phyloP scores from a whole-genome alignment of 2,329 filamentous ascomycete genomes.

The Diaporthe citri region DNA sequence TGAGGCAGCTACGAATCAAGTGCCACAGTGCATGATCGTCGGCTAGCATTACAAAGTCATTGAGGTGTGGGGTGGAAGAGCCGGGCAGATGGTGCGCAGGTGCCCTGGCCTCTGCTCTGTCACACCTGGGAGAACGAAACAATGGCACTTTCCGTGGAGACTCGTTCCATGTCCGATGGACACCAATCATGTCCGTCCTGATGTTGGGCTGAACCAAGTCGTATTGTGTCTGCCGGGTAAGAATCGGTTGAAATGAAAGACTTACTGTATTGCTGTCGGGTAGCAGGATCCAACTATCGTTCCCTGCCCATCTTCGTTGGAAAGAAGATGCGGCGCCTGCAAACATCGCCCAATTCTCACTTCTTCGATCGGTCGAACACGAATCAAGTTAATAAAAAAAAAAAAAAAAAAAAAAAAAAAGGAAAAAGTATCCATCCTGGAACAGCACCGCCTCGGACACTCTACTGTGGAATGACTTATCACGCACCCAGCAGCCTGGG shows the following conservation, averaged over 20 bases:
- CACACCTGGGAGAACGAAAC: not conserved
- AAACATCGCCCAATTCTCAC: not conserved
- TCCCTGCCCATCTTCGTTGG: not conserved
- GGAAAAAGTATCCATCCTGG: too few species aligned
- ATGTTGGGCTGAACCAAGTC: not conserved
- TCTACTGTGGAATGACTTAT: not conserved
- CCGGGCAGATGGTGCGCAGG: not conserved
- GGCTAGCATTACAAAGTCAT: not conserved
- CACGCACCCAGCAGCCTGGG: not conserved
- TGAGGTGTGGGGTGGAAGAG: not conserved
- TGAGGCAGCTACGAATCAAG: not conserved
- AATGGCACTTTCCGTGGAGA: not conserved
- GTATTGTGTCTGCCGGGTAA: not conserved
- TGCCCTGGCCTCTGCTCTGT: not conserved
- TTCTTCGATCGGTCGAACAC: not conserved
- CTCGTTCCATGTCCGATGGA: not conserved
- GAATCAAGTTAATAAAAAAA: too few species aligned
- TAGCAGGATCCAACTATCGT: not conserved
- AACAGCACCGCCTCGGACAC: not conserved
- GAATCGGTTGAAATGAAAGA: not conserved
- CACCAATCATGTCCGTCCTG: not conserved
- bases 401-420: too few species aligned
- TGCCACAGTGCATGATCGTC: not conserved
- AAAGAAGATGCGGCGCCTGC: not conserved
- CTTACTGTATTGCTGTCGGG: too few species aligned